Percentiles rank a stretch among this genome's conserved stretches.
Conservation (phyloP, 805 yeast species). For the Myxozyma monticola region DNA sequence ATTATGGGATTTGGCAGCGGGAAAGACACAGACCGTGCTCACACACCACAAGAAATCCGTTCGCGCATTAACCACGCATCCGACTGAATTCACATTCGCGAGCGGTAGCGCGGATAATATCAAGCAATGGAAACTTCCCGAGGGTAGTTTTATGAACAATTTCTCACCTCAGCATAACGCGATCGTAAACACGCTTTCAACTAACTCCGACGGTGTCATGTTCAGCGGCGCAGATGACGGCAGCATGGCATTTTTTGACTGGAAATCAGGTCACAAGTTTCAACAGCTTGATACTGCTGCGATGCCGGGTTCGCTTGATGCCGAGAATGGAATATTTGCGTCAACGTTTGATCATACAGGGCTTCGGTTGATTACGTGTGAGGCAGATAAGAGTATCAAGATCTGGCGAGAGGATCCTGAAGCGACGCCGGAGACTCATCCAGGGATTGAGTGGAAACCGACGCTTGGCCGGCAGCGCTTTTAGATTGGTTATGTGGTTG, state of each 20-base stretch:
- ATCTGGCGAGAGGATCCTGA: slow-evolving; percentile 61
- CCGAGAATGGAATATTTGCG: slow-evolving; percentile 68
- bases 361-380: slow-evolving; percentile 77
- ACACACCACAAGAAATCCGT: slow-evolving; percentile 86
- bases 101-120: slow-evolving; percentile 81
- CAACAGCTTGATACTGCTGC: slow-evolving; percentile 57
- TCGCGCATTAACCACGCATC: slow-evolving; percentile 68
- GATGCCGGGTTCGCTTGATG: slow-evolving; percentile 67
- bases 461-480: slow-evolving; percentile 22
- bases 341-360: slow-evolving; percentile 80
- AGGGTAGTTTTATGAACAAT: slow-evolving; percentile 68
- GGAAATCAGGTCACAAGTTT: slow-evolving; percentile 63
- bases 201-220: slow-evolving; percentile 63
- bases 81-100: slow-evolving; percentile 69
- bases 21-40: slow-evolving; percentile 64
- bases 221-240: slow-evolving; percentile 89
- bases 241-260: slow-evolving; percentile 71
- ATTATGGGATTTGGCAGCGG: slow-evolving; percentile 88
- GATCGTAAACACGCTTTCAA: slow-evolving; percentile 67
- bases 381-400: slow-evolving; percentile 83
- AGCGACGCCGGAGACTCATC: slow-evolving; percentile 42
- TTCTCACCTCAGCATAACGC: slow-evolving; percentile 47
- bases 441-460: slow-evolving; percentile 43
- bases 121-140: slow-evolving; percentile 80
- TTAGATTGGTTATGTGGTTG: slow-evolving; percentile 2